phyloP scores from a whole-genome alignment of 805 yeast species.

The Zygotorulaspora sp. region DNA sequence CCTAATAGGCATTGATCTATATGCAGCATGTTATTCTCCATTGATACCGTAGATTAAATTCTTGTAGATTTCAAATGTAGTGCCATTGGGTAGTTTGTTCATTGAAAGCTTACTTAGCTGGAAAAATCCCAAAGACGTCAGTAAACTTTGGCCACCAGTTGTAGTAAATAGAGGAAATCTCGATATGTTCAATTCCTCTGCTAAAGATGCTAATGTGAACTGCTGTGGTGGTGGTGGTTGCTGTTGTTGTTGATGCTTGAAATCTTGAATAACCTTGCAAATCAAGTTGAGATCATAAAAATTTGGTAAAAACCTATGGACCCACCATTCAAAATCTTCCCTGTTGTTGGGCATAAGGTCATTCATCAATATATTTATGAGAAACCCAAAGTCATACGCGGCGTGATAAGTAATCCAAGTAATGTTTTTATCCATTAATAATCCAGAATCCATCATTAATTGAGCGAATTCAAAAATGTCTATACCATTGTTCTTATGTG shows the following conservation, averaged over 20 bases:
- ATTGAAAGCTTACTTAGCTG: constrained; percentile 43
- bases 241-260: constrained; percentile 23
- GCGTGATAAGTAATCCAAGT: constrained; percentile 91
- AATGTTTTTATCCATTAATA: constrained; percentile 59
- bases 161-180: constrained; percentile 51
- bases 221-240: constrained; percentile 21
- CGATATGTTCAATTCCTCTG: constrained; percentile 67
- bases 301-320: constrained; percentile 70
- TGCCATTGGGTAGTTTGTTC: constrained; percentile 34
- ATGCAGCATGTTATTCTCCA: constrained; percentile 28
- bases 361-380: constrained; percentile 71
- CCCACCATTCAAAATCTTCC: constrained; percentile 69
- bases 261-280: constrained; percentile 33
- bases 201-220: constrained; percentile 48
- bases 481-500: constrained; percentile 73
- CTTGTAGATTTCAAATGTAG: constrained; percentile 39
- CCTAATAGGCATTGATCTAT: too few species aligned
- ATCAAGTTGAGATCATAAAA: constrained; percentile 74
- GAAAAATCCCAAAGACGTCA: constrained; percentile 61
- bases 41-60: constrained; percentile 51
- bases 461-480: constrained; percentile 78
- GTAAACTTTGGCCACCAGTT: constrained; percentile 59
- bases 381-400: constrained; percentile 92
- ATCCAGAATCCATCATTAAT: constrained; percentile 77
- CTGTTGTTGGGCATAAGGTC: constrained; percentile 75